Evolutionary conservation across 2,329 filamentous ascomycete species (phyloP), one percentile per base, ranked within the genome.

Genomic region (Ceratocystis destructans): DNA sequence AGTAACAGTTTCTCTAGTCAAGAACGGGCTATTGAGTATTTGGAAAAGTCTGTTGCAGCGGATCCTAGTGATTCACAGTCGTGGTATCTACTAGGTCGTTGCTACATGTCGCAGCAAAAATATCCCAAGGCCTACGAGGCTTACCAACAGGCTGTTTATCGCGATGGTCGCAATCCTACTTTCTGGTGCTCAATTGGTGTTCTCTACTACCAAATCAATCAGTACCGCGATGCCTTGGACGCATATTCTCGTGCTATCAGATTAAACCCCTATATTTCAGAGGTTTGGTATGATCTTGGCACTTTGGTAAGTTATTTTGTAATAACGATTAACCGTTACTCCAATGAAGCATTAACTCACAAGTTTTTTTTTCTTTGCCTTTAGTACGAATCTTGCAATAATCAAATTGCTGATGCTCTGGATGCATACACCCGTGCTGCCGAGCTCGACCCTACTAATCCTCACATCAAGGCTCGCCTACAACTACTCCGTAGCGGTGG

Each of bases 141-240:
- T 5, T 97, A 97, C 76, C 94, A 99, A 75, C 94, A 99, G 79
- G 94, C 94, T 2, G 94, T 99, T 48, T 99, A 99, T 74, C 90
- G 94, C 67, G 94, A 99, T 74, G 94, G 94, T 44, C 88, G 94
- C 71, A 97, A 97, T 75, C 94, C 94, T 20, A 97, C 94, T 1
- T 99, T 97, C 79, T 99, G 94, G 94, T 97, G 94, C 79, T 97
- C 93, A 8, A 99, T 99, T 74, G 94, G 94, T 75, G 94, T 99
- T 17, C 82, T 99, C 68, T 99, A 99, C 76, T 99, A 97, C 78
- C 94, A 97, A 77, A 99, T 99, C 79, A 99, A 97, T 77, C 94
- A 99, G 78, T 99, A 99, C 77, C 87, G 94, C 68, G 94, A 99
- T 79, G 94, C 94, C 2, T 83, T 99, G 64, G 94, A 99, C 78